Conservation (phyloP, 495 filamentous ascomycete species). For the Neurospora sp. region DNA sequence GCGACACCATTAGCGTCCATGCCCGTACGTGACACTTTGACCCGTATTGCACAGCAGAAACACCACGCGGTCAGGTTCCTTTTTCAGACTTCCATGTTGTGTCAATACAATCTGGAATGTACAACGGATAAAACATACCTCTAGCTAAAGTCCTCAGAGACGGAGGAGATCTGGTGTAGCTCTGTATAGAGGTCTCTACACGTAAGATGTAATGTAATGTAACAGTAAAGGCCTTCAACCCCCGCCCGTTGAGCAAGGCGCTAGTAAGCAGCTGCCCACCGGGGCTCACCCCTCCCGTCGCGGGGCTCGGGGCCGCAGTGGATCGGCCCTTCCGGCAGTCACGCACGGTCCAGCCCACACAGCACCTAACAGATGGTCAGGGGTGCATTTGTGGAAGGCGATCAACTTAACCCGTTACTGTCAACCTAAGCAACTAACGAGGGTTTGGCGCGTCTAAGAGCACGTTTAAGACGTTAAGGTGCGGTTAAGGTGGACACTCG, state of each 20-base stretch:
- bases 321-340: not conserved
- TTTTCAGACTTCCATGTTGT: not conserved
- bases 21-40: not conserved
- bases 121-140: not conserved
- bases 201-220: not conserved
- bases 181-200: not conserved
- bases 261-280: not conserved
- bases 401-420: not conserved
- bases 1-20: not conserved
- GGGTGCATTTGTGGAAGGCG: not conserved
- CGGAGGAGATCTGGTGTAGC: not conserved
- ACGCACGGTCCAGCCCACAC: not conserved
- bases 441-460: not conserved
- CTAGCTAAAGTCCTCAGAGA: not conserved
- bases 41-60: not conserved
- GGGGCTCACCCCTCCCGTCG: not conserved
- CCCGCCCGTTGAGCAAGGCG: not conserved
- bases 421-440: not conserved
- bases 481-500: not conserved
- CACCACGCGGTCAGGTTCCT: not conserved
- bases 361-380: not conserved
- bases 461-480: not conserved
- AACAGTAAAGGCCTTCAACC: not conserved
- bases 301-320: not conserved
- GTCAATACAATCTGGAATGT: not conserved